Evolutionary conservation across 1,284 basidiomycete genomes (phyloP), one percentile per base, ranked within the genome.

Genomic region (Rhodotorula glutinis): DNA sequence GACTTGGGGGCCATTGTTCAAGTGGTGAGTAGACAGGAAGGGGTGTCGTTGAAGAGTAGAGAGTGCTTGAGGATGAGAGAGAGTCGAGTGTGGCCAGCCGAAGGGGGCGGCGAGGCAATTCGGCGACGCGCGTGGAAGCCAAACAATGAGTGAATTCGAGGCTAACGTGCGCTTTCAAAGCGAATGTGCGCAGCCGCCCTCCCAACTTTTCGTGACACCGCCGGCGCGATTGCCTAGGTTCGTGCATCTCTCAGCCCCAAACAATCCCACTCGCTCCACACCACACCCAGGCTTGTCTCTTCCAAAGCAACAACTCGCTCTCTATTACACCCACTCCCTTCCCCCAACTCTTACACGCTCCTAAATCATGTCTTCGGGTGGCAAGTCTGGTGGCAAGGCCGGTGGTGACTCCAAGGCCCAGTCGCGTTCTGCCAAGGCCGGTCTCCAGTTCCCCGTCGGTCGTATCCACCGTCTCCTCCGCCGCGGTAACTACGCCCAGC

Each of bases 381-480:
- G 68, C n/a, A 84, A 83, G 44, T 82, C 77, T 33, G 82, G 79
- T 16, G 82, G 81, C 29, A 85, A 83, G 43, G 85, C 84, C 19
- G 90, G 89, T 1, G 53, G 33, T 23, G 85, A 89, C 60, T 81
- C 90, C 84, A 70, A 70, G 68, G 58, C 68, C 30, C 63, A 68
- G 62, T 72, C 71, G 44, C 71, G 71, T 49, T 92, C 91, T 56
- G 84, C 88, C 73, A 90, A 88, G 81, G 89, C 89, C 74, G 89
- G 90, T 73, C 86, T 92, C 67, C 90, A 79, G 79, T 88, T 91
- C 83, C 90, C 90, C 67, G 90, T 92, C 73, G 88, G 88, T 80
- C 89, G 91, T 85, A 88, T 92, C 77, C 89, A 91, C 80, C 86
- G 90, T 84, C 85, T 89, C 62, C 81, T 91, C 77, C 67, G 71